Base-by-base conservation (phyloP, 768 basidiomycete genomes). In the Dacryopinax spathularia region DNA sequence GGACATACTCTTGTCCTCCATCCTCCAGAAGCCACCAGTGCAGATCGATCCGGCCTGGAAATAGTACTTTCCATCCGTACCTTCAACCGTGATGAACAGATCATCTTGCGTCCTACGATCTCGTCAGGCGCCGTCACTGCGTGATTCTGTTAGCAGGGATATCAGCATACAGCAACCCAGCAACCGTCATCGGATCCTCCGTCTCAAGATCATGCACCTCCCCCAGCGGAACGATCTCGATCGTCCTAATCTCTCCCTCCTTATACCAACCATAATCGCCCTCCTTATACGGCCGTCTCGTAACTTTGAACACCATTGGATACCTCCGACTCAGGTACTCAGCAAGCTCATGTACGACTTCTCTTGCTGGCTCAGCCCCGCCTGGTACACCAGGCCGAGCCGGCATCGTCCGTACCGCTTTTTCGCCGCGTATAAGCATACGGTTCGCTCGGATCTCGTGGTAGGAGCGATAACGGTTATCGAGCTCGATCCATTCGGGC, bases 401-500 rank as follows among this genome's bases (percentile, higher is more conserved):
- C 20, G 76, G 75, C 2, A 84, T 74, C 0, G 84, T 80, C 13
- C 71, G 75, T 29, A 86, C 74, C 16, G 76, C 78, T 1, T 77
- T 74, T 22, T 75, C 71, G 15, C 82, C 82, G 61, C 82, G 79
- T 13, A 79, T 82, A 9, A 62, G 44, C 65, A 87, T 76, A 41
- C 86, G 81, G 63, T 79, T 77, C 5, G 33, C 6, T 15, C 66
- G 64, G 56, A 91, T 83, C 13, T 73, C 74, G 69, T 86, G 80
- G 69, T 83, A 85, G 20, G 70, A 68, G 13, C 75, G 70, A 68
- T 82, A 86, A 62, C 81, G 74, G 62, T 79, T 77, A 71, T 87
- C 87, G 33, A 87, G 77, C 82, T 88, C 84, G 48, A 89, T 82
- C 87, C 87, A 88, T 62, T 85, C 81, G 37, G 79, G 77, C 83